These are phyloP conservation scores for Grosmannia penicillata DNA, from an alignment of 2,329 filamentous ascomycete species.

Conservation along the genomic window DNA sequence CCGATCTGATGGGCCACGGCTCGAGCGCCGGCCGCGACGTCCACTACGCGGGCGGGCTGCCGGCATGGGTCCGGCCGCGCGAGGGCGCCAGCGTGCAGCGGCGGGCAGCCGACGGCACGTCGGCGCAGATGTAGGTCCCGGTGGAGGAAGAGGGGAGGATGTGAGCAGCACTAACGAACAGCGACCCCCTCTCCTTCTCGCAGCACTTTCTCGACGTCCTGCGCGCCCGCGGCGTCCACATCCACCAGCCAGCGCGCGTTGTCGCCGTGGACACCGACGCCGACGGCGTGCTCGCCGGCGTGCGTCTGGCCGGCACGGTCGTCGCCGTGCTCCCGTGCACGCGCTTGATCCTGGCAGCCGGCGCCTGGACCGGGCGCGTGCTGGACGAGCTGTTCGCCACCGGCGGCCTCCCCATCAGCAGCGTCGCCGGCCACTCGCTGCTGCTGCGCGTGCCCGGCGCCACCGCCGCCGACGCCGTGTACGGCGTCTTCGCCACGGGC, in stretches of 20 bases:
- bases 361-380: slow-evolving; percentile 56
- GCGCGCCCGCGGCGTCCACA: slow-evolving; percentile 41
- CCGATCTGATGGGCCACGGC: slow-evolving; percentile 28
- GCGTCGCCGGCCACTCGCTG: slow-evolving; percentile 58
- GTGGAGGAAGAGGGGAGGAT: too few relatives aligned
- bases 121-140: slow-evolving; percentile 47
- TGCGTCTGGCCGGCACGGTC: slow-evolving; percentile 28
- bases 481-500: slow-evolving; percentile 54
- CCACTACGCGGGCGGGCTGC: slow-evolving; percentile 13
- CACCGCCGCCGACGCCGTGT: slow-evolving; percentile 27
- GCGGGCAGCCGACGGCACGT: slow-evolving; percentile 44
- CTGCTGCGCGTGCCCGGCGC: slow-evolving; percentile 47
- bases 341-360: slow-evolving; percentile 51
- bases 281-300: slow-evolving; percentile 31
- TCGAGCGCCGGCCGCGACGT: slow-evolving; percentile 14
- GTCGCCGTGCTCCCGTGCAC: slow-evolving; percentile 39
- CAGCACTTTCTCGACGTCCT: slow-evolving; percentile 47
- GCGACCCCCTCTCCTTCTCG: slow-evolving; percentile 50
- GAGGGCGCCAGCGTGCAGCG: slow-evolving; percentile 42
- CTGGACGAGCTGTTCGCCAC: slow-evolving; percentile 48
- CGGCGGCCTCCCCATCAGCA: slow-evolving; percentile 41
- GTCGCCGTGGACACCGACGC: slow-evolving; percentile 35
- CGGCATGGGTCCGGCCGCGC: slow-evolving; percentile 43
- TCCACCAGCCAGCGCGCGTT: slow-evolving; percentile 50
- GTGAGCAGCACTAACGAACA: background rate